Evolutionary conservation across 441 rosid species (phyloP).

Genomic region (Aleurites moluccanus): DNA sequence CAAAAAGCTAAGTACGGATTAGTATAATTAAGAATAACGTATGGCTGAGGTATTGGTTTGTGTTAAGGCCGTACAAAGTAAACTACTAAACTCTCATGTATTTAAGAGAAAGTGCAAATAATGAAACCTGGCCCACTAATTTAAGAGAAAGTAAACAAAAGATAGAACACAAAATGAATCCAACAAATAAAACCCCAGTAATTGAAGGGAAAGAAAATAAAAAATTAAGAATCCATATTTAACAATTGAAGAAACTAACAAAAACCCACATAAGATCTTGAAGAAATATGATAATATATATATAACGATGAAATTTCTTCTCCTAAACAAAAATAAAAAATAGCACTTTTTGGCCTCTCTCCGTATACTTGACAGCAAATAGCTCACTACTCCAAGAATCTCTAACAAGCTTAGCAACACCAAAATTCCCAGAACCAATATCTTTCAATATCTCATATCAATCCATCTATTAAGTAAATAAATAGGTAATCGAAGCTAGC

Average conservation of each 20-base stretch:
- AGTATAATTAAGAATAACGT: too few species aligned
- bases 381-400: constrained; percentile 48
- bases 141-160: too few species aligned
- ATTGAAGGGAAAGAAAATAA: neutral
- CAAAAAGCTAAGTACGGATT: too few species aligned
- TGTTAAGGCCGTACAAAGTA: too few species aligned
- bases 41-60: too few species aligned
- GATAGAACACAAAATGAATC: neutral
- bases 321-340: neutral
- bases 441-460: constrained; percentile 53
- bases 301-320: neutral
- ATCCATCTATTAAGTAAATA: constrained; percentile 36
- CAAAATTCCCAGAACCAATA: constrained; percentile 70
- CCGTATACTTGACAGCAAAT: constrained; percentile 63
- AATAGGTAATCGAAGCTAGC: neutral
- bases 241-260: neutral
- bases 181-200: neutral
- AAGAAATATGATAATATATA: neutral
- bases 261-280: neutral
- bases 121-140: too few species aligned
- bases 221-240: too few species aligned
- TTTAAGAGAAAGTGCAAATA: too few species aligned
- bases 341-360: constrained; percentile 60
- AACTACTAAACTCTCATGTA: too few species aligned
- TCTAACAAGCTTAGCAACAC: constrained; percentile 60